Evolutionary conservation across 2,329 filamentous ascomycete species (phyloP).

Genomic region (Blastomyces parvus): DNA sequence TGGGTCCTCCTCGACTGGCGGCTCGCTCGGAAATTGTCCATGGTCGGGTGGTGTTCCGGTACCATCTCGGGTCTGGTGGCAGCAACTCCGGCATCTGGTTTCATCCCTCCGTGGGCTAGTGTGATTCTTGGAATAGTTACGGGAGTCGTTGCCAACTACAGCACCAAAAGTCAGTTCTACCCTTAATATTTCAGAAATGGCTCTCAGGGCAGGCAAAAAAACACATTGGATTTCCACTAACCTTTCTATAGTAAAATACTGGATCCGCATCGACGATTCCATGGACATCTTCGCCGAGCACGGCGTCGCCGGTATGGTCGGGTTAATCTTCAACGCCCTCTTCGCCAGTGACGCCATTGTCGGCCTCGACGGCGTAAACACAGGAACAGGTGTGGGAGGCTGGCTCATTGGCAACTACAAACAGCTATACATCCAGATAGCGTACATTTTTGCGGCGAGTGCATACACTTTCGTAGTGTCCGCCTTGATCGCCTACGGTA

Average conservation of each 20-base stretch:
- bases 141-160: constrained; percentile 68
- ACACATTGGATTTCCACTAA: constrained; percentile 9
- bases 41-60: constrained; percentile 87
- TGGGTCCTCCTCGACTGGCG: constrained; percentile 97
- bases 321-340: constrained; percentile 67
- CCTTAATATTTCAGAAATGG: constrained; percentile 17
- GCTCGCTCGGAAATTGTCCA: constrained; percentile 87
- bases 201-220: background rate
- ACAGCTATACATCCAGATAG: constrained; percentile 62
- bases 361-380: constrained; percentile 57
- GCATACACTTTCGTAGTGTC: constrained; percentile 59
- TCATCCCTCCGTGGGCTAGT: constrained; percentile 58
- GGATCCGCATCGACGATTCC: constrained; percentile 72
- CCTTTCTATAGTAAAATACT: constrained; percentile 50
- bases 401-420: constrained; percentile 64
- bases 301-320: constrained; percentile 71
- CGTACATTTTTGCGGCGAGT: constrained; percentile 56
- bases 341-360: constrained; percentile 69
- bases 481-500: constrained; percentile 58
- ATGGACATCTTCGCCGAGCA: constrained; percentile 90
- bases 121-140: constrained; percentile 52
- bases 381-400: constrained; percentile 44
- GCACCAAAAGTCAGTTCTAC: constrained; percentile 65
- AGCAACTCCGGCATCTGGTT: constrained; percentile 75
- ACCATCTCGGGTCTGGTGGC: constrained; percentile 79